These are phyloP conservation scores for Kluyveromyces starmeri DNA, from an alignment of 805 yeast species.

Conservation along the genomic window DNA sequence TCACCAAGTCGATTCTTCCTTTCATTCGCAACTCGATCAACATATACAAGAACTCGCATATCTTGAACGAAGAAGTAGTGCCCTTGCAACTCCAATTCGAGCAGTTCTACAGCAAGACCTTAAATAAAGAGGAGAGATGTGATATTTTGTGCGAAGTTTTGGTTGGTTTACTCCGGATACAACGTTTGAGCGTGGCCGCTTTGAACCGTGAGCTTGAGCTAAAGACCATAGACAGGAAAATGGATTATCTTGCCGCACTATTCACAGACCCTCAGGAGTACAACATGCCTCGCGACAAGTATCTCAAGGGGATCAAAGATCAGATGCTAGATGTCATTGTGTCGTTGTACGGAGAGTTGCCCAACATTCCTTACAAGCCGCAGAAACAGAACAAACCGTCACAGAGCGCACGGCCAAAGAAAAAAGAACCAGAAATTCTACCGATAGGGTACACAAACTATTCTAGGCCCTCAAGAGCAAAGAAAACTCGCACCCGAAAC, in stretches of 20 bases:
- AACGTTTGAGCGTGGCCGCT: conserved; percentile 17
- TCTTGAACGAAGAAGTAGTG: conserved; percentile 16
- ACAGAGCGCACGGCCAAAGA: background rate
- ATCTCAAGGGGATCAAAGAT: conserved; percentile 10
- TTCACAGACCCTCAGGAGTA: conserved; percentile 16
- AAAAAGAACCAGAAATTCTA: background rate
- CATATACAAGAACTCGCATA: conserved; percentile 13
- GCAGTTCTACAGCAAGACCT: conserved; percentile 7
- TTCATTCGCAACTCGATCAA: conserved; percentile 16
- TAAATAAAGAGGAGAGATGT: conserved; percentile 9
- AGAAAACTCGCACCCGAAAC: conserved; percentile 1
- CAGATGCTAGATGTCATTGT: conserved; percentile 13
- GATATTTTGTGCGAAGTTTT: conserved; percentile 12
- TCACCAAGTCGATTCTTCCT: conserved; percentile 16
- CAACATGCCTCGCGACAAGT: conserved; percentile 11
- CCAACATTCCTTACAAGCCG: background rate
- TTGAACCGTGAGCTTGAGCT: conserved; percentile 20
- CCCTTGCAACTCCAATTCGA: conserved; percentile 11
- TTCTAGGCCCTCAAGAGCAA: background rate
- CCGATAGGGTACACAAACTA: conserved; percentile 14
- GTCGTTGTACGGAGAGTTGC: conserved; percentile 9
- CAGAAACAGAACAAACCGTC: too few relatives aligned
- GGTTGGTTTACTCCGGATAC: conserved; percentile 14
- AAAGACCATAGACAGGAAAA: conserved; percentile 12
- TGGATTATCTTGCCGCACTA: conserved; percentile 15